Evolutionary conservation across 306 rosid genomes (phyloP), one percentile per base, ranked within the genome.

Genomic region (Lathyrus aphaca): DNA sequence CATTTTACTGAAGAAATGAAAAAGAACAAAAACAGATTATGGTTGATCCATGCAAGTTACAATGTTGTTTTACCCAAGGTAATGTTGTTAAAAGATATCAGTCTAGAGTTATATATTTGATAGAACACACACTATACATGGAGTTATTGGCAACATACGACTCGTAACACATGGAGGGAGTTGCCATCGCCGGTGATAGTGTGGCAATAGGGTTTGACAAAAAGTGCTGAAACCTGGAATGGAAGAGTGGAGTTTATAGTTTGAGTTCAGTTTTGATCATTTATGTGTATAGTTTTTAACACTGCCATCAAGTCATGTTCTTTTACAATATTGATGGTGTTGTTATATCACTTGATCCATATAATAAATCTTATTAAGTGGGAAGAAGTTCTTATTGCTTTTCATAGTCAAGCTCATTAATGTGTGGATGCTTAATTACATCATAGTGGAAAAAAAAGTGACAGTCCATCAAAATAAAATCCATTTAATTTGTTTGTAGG

Each of bases 191-290:
- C 95, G 1, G 97, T 94, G 39, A 80, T 86, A 7, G 79, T 94
- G 75, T 94, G 98, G 98, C 91, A 94, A 81, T 94, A 97, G 98
- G 98, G 98, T 56, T 94, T 96, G 97, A 94, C 98, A 16, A 90
- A 73, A 79, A 94, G 98, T 55, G 98, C 98, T 0, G 98, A 94
- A 83, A 94, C 98, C 18, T 94, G 98, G 98, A 94, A 90, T 35
- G 97, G 98, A 64, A 88, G 98, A 77, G 98, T 74, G 75, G 38
- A 74, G 73, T 11, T 53, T 7, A 6, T 53, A 53, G 59, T 53
- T 53, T 53, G 32, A 21, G 9, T 66, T 46, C 40, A 79, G 44
- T 81, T 81, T 73, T 73, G 66, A 29, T 56, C 39, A 8, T 56
- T 56, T 30, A 19, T n/a, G 21, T 56, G 39, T 56, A 27, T 7